A percentile compares a stretch with the other conserved stretches of the same genome.
Conservation (phyloP, 2,329 filamentous ascomycete species). For the Ceratocystis destructans region DNA sequence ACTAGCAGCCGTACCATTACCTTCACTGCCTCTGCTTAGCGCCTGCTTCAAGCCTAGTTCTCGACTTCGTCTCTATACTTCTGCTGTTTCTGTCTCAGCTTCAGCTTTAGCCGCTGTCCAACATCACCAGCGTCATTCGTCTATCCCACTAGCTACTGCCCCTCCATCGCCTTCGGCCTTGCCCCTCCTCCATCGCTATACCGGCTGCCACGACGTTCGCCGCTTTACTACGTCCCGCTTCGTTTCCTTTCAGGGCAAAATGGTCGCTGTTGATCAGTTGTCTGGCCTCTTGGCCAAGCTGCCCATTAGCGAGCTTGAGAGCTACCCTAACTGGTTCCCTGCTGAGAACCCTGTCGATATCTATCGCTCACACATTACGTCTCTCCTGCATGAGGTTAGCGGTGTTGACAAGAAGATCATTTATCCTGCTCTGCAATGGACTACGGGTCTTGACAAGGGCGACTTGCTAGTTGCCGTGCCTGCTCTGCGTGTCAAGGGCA, state of each 20-base stretch:
- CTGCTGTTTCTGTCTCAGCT: not conserved
- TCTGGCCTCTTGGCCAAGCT: conserved; percentile 26
- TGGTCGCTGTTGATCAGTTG: conserved; percentile 17
- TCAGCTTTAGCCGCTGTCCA: not conserved
- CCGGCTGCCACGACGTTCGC: not conserved
- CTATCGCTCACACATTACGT: conserved; percentile 63
- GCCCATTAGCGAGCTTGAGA: conserved; percentile 26
- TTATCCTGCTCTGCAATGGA: conserved; percentile 66
- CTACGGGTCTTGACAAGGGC: conserved; percentile 64
- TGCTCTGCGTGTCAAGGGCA: conserved; percentile 62
- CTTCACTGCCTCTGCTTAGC: not conserved
- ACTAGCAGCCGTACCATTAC: not conserved
- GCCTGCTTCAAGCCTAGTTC: not conserved
- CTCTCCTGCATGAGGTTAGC: conserved; percentile 52
- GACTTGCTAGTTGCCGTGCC: conserved; percentile 68
- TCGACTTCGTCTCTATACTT: not conserved
- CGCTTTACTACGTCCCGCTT: not conserved
- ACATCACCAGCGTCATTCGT: not conserved
- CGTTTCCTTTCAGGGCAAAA: conserved; percentile 7
- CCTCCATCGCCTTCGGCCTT: not conserved
- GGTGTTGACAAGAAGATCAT: conserved; percentile 58
- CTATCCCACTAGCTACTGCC: not conserved
- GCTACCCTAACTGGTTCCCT: conserved; percentile 47
- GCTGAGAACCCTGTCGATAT: conserved; percentile 64
- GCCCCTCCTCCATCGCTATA: not conserved